Conservation (phyloP, 257 asterid species). For the Lycium ferocissimum region DNA sequence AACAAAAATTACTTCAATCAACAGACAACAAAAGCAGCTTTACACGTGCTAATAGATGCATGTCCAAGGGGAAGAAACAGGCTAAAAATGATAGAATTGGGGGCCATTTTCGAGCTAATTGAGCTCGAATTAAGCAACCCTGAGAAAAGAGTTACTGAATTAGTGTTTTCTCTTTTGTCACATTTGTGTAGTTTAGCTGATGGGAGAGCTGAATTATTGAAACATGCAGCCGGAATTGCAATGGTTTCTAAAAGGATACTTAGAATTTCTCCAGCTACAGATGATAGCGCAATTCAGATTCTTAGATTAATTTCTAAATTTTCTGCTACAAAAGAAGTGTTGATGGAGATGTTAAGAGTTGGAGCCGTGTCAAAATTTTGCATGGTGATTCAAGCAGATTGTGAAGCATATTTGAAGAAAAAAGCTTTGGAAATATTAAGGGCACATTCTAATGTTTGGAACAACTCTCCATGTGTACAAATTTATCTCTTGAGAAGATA, state of each 20-base stretch:
- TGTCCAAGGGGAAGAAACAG: constrained; percentile 58
- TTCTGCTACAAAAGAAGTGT: constrained; percentile 67
- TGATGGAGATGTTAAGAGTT: constrained; percentile 80
- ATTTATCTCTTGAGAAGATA: constrained; percentile 69
- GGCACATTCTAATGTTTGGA: constrained; percentile 75
- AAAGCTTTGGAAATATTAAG: constrained; percentile 76
- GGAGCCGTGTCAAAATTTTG: constrained; percentile 86
- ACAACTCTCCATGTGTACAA: constrained; percentile 83
- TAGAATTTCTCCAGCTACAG: constrained; percentile 67
- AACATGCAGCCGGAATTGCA: constrained; percentile 74
- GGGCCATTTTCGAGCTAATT: constrained; percentile 56
- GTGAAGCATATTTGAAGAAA: constrained; percentile 67
- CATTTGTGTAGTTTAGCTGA: constrained; percentile 75
- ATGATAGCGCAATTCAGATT: constrained; percentile 61
- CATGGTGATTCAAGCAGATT: constrained; percentile 85
- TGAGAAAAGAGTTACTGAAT: constrained; percentile 56
- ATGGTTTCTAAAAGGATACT: constrained; percentile 65
- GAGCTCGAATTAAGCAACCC: constrained; percentile 58
- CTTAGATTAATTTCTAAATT: constrained; percentile 58
- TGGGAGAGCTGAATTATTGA: constrained; percentile 74
- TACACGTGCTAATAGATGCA: constrained; percentile 56
- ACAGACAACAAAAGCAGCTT: constrained; percentile 44
- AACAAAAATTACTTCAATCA: constrained; percentile 31
- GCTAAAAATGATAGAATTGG: constrained; percentile 57
- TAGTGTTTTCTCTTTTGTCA: constrained; percentile 59